phyloP scores from a whole-genome alignment of 2,329 filamentous ascomycete genomes.

The Setomelanomma holmii region DNA sequence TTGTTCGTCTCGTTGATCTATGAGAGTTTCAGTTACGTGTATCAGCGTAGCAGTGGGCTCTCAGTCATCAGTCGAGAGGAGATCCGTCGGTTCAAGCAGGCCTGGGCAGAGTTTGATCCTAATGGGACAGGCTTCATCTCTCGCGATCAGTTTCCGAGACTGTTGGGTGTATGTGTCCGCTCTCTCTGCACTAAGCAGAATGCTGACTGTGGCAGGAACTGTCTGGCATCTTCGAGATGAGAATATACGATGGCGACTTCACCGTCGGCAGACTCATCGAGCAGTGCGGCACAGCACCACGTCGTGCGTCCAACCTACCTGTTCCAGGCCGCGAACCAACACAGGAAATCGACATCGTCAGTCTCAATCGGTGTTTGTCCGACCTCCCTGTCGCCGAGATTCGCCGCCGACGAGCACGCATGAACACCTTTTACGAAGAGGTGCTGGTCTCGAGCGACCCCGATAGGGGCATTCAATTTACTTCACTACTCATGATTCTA shows the following conservation, averaged over 20 bases:
- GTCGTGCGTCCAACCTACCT: slow-evolving; percentile 57
- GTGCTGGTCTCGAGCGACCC: slow-evolving; percentile 92
- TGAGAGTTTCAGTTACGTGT: slow-evolving; percentile 99
- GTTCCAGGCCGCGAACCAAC: slow-evolving; percentile 49
- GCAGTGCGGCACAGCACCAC: slow-evolving; percentile 70
- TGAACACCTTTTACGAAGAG: slow-evolving; percentile 97
- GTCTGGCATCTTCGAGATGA: slow-evolving; percentile 95
- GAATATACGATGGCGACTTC: slow-evolving; percentile 90
- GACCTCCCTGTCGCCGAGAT: slow-evolving; percentile 79
- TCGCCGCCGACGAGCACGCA: slow-evolving; percentile 74
- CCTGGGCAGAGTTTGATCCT: slow-evolving; percentile 95
- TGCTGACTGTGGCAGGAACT: slow-evolving; percentile 65
- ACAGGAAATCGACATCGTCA: slow-evolving; percentile 71
- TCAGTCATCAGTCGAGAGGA: slow-evolving; percentile 91
- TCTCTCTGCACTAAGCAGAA: background rate
- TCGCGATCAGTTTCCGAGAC: slow-evolving; percentile 85
- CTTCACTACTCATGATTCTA: slow-evolving; percentile 89
- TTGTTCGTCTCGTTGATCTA: slow-evolving; percentile 98
- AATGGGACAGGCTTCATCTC: slow-evolving; percentile 89
- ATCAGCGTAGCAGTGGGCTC: slow-evolving; percentile 93
- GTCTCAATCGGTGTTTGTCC: slow-evolving; percentile 75
- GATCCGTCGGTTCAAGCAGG: slow-evolving; percentile 95
- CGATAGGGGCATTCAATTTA: slow-evolving; percentile 89
- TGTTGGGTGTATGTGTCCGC: slow-evolving; percentile 72
- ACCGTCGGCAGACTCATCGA: slow-evolving; percentile 88